Percentiles rank a stretch among this genome's conserved stretches.
These are phyloP conservation scores for Calonectria henricotiae DNA, from an alignment of 2,329 filamentous ascomycete genomes.

Conservation along the genomic window DNA sequence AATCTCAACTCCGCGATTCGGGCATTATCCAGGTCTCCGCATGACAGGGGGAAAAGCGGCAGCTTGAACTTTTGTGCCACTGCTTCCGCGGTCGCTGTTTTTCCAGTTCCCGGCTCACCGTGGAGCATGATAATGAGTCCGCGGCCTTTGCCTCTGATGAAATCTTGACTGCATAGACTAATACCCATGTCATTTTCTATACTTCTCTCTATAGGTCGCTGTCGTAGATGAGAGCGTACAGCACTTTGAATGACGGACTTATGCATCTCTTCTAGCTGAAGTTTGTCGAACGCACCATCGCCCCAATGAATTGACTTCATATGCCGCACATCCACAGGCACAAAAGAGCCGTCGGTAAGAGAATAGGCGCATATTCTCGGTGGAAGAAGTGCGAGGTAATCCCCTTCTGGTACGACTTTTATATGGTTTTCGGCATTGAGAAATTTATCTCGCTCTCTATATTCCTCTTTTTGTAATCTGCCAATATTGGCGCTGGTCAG, in stretches of 20 bases:
- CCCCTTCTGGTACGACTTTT: background rate
- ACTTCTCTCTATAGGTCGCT: background rate
- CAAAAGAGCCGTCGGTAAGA: background rate
- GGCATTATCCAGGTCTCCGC: background rate
- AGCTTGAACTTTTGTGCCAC: slow-evolving; percentile 8
- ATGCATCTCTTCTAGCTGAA: slow-evolving; percentile 18
- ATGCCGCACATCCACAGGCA: background rate
- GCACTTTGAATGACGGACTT: slow-evolving; percentile 20
- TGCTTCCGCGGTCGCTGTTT: slow-evolving; percentile 29
- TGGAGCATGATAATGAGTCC: slow-evolving; percentile 30
- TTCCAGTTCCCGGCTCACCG: slow-evolving; percentile 28
- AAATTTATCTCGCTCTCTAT: background rate
- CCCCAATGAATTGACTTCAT: slow-evolving; percentile 20
- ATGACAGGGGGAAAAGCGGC: slow-evolving; percentile 22
- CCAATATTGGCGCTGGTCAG: background rate
- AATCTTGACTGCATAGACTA: slow-evolving; percentile 16
- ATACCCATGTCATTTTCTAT: background rate
- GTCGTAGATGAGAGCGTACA: slow-evolving; percentile 1
- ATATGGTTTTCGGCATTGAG: background rate
- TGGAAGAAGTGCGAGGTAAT: slow-evolving; percentile 24
- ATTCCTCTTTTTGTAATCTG: background rate
- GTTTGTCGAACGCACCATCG: slow-evolving; percentile 1
- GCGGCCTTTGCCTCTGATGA: slow-evolving; percentile 28
- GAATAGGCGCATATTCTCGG: slow-evolving; percentile 13
- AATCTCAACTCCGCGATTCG: background rate